Base-by-base conservation (phyloP, 257 asterid species). In the Primulina tabacum region DNA sequence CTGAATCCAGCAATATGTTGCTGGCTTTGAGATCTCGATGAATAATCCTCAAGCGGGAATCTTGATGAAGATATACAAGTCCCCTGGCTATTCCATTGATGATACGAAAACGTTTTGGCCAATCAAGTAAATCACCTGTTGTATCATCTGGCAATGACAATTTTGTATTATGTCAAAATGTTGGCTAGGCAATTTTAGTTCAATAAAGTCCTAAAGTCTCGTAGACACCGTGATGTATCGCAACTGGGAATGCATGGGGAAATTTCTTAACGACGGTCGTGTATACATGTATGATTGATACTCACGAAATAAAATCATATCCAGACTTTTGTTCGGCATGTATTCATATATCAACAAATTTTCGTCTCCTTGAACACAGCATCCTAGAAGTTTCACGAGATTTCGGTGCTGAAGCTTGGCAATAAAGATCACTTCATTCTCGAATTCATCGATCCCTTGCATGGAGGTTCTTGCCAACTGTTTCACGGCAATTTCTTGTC, bases 371-470 rank as follows among this genome's bases (percentile, higher is more conserved):
- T 62, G 28, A 43, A 57, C 43, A 72, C 75, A 69, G 8, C 79
- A 75, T 26, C 79, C 75, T 34, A 69, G 52, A 69, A 75, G 79
- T 24, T 28, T 69, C 57, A 75, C 75, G 32, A 69, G 79, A 75
- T 69, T 75, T 53, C 79, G 61, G 8, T 75, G 79, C 67, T 69
- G 75, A 9, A 75, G 50, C 32, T 64, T 75, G 26, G 65, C 75
- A 12, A 64, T 64, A 8, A 43, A 59, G 60, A 56, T 50, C 5
- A 73, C 75, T 60, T 73, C 81, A 24, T 72, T 77, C 28, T 63
- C 73, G 59, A 77, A 77, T 61, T 77, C 81, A 20, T 63, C 64
- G 64, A 43, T 9, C 26, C 82, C 82, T 70, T 78, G 82, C 7
- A 18, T 26, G 5, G 82, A 78, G 61, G 52, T 18, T 60, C 71